Conservation (phyloP, 345 rosid species). For the Moringa oleifera region DNA sequence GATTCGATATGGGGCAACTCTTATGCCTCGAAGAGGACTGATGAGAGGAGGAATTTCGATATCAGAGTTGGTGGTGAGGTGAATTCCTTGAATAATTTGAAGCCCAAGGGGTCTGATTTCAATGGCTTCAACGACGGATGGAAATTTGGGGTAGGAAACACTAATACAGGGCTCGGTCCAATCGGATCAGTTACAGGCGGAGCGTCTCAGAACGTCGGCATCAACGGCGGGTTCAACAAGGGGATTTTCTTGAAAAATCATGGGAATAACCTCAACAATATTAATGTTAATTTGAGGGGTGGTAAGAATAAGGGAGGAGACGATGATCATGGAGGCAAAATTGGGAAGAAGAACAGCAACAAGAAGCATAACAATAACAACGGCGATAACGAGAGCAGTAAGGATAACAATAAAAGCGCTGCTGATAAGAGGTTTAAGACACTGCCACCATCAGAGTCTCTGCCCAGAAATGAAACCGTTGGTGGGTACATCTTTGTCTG, state of each 20-base stretch:
- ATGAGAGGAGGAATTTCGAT: slow-evolving; percentile 72
- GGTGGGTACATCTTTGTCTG: slow-evolving; percentile 99
- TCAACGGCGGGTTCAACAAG: slow-evolving; percentile 80
- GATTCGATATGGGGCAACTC: slow-evolving; percentile 90
- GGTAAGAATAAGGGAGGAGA: slow-evolving; percentile 50
- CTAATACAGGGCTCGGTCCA: slow-evolving; percentile 28
- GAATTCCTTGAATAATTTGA: slow-evolving; percentile 10
- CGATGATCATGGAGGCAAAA: slow-evolving; percentile 37
- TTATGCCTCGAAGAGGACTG: slow-evolving; percentile 47
- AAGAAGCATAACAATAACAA: slow-evolving; percentile 34
- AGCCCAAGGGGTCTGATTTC: slow-evolving; percentile 32
- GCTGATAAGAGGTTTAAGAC: slow-evolving; percentile 94
- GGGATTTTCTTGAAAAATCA: slow-evolving; percentile 54
- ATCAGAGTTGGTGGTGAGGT: slow-evolving; percentile 44
- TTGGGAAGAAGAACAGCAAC: slow-evolving; percentile 43
- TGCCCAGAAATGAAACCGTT: slow-evolving; percentile 83
- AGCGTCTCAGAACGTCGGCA: slow-evolving; percentile 31
- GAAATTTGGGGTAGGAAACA: slow-evolving; percentile 35
- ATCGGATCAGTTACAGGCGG: slow-evolving; percentile 10
- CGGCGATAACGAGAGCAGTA: slow-evolving; percentile 21
- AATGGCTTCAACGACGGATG: slow-evolving; percentile 44
- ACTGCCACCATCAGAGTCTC: slow-evolving; percentile 83
- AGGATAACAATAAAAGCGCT: slow-evolving; percentile 22
- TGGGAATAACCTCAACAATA: slow-evolving; percentile 15
- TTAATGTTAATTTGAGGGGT: slow-evolving; percentile 43